Evolutionary conservation across 345 rosid species (phyloP), one percentile per base, ranked within the genome.

Genomic region (Fremontodendron californicum): DNA sequence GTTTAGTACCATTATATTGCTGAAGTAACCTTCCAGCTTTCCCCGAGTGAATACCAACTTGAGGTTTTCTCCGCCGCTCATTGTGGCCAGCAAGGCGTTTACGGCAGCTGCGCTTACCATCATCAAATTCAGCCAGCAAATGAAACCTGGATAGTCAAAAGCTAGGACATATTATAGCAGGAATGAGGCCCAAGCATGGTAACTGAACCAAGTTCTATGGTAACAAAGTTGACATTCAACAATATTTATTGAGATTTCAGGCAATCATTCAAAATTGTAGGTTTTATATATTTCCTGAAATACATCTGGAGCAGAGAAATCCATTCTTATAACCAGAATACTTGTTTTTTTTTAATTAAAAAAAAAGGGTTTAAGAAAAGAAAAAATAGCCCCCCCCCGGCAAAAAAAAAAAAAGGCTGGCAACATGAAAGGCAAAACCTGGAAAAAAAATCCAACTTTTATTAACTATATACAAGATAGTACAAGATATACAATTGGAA

Each of bases 41-140:
- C 76, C 90, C 82, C 2, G 89, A 85, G 65, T 73, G 77, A 54
- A 55, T 3, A 69, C 81, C 77, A 21, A 85, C 77, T 71, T 87
- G 97, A 76, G 98, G 95, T 86, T 93, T 94, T 83, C 98, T 84
- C 21, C 98, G 79, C n/a, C 98, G 93, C 71, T 91, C 90, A 46
- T 94, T 94, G 61, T 94, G 98, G 52, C 94, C 93, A 21, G 94
- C 98, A 16, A 94, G 93, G 52, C 97, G 86, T 83, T 90, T 89
- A 21, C 98, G 91, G 80, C 98, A 94, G 82, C 98, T 94, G 42
- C 95, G 85, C 84, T 91, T 94, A 72, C 86, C 92, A 27, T 86
- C 93, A 84, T 94, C 98, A 75, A 94, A 94, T 83, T 94, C 98
- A 83, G 81, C 84, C 84, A 94, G 91, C 85, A 88, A 85, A 80